Evolutionary conservation across 805 yeast genomes (phyloP), one percentile per base, ranked within the genome.

Genomic region (Wickerhamiella kazuoi): DNA sequence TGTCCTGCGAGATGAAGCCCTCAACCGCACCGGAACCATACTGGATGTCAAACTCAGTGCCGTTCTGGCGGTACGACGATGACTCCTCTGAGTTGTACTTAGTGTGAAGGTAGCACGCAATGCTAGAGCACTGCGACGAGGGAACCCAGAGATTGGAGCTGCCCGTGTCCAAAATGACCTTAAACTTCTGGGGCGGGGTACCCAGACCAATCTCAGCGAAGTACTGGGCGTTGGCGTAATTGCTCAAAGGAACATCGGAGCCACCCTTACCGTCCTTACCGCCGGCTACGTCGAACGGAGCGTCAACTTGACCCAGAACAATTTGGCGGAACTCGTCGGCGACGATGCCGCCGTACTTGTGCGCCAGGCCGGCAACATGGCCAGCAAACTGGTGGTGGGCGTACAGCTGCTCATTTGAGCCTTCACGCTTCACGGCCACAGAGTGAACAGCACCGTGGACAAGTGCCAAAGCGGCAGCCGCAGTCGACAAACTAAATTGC

Each of bases 101-200:
- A 53, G 79, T 54, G 65, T 90, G 98, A 59, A 90, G 68, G 70
- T 72, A 87, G 65, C 98, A 90, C 38, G 98, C 97, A 62, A 90
- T 73, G 3, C 95, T 83, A 37, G 83, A 67, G 65, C 98, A 90
- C 48, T 81, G 84, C 34, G 68, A 49, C 44, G 93, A 72, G 40
- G 98, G 98, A 46, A 90, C 83, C 98, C 98, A 90, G 64, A 90
- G 68, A 63, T 90, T 90, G 34, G 96, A 80, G 34, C 94, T 81
- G 31, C 98, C 98, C 20, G 98, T 87, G 62, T 90, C 98, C 54
- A 90, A 68, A 46, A 90, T 74, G 37, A 90, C 97, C 68, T 87
- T 87, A 64, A 90, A 90, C 15, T 71, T 59, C 66, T 90, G 98
- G 37, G 80, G 82, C 8, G 98, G 98, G 31, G 94, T 79, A 50